Evolutionary conservation across 345 rosid genomes (phyloP), one percentile per base, ranked within the genome.

Genomic region (Hirschfeldia incana): DNA sequence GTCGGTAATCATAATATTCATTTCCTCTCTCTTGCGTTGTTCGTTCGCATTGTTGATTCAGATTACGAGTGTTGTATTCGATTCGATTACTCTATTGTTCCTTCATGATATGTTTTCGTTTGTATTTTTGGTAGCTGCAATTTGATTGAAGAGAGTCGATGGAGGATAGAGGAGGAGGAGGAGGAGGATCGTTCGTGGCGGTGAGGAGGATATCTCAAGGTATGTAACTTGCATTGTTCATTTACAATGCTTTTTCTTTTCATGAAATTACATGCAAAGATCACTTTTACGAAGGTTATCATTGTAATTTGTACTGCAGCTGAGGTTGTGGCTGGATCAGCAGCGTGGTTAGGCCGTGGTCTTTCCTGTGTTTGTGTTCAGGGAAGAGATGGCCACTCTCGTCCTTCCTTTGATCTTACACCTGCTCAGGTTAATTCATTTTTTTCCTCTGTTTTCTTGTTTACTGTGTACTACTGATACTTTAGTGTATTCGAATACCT

Each of bases 311-410:
- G 21, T 21, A 21, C 21, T 21, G 21, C 21, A 21, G 98, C 97
- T 85, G 98, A 94, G 86, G 98, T 65, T 63, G 99, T 91, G 74
- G 98, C 93, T 81, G 99, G 99, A 84, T 95, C 99, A 12, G 93
- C 99, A 71, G 99, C 99, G 26, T 93, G 98, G 98, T 86, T 93
- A 74, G 99, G 98, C 66, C 87, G 97, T 76, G 99, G 99, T 61
- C 94, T 95, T 85, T 95, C 99, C 55, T 95, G 99, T 73, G 99
- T 95, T 69, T 95, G 99, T 79, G 99, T 87, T 74, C 99, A 95
- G 85, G 89, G 97, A 80, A 86, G 91, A 81, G 97, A 90, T 79
- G 86, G 79, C 12, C 97, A 95, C 65, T 77, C 87, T 12, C 97
- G 96, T 76, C 93, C 98, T 58, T 91, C 98, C 5, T 93, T 95